These are phyloP conservation scores for Aegilops speltoides DNA, from an alignment of 176 grass and related monocot genomes.

Conservation along the genomic window DNA sequence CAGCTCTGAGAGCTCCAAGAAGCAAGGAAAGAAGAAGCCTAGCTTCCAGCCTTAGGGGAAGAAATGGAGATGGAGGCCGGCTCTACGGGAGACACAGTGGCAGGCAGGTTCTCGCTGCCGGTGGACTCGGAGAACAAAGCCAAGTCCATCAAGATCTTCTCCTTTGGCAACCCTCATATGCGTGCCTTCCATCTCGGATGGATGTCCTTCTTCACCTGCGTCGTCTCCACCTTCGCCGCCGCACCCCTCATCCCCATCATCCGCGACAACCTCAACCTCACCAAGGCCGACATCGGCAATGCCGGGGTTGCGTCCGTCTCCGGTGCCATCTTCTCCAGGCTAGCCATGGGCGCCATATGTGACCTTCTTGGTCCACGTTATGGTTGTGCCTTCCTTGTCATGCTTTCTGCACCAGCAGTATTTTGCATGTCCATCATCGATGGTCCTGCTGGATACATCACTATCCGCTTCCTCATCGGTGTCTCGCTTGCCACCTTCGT, in stretches of 20 bases:
- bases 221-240: conserved; percentile 73
- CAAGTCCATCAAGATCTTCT: conserved; percentile 53
- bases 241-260: conserved; percentile 82
- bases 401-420: conserved; percentile 65
- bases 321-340: conserved; percentile 80
- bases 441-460: conserved; percentile 56
- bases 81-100: not conserved
- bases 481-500: conserved; percentile 85
- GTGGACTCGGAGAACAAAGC: conserved; percentile 96
- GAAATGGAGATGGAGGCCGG: not conserved
- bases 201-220: conserved; percentile 90
- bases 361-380: conserved; percentile 77
- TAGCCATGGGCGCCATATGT: conserved; percentile 79
- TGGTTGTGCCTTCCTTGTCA: conserved; percentile 79
- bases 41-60: not conserved
- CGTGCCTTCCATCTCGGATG: conserved; percentile 79
- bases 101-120: conserved; percentile 50
- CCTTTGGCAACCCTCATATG: conserved; percentile 66
- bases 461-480: conserved; percentile 68
- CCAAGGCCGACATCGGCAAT: conserved; percentile 77
- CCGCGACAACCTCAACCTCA: conserved; percentile 69
- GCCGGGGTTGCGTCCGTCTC: conserved; percentile 86
- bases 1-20: not conserved
- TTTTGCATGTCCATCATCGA: conserved; percentile 77
- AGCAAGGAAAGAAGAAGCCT: not conserved